Evolutionary conservation across 305 asterid species (phyloP).

Genomic region (Rubia balearica): DNA sequence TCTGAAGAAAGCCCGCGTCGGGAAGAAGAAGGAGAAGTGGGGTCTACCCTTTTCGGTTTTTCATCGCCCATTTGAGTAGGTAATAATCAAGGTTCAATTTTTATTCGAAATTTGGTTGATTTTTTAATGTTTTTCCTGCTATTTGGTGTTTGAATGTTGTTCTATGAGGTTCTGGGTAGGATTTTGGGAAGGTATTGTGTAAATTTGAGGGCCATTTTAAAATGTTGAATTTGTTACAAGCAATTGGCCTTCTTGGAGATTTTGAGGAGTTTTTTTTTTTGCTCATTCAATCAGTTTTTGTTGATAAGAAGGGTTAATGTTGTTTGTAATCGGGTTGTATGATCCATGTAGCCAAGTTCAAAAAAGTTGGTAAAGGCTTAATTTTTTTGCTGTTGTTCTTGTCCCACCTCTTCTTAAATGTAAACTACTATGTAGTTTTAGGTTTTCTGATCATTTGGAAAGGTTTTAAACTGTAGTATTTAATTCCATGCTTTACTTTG

Average conservation of each 20-base stretch:
- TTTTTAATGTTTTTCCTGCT: background rate
- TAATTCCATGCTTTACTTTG: too few relatives aligned
- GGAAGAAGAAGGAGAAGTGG: slow-evolving; percentile 5
- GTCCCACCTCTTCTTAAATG: too few relatives aligned
- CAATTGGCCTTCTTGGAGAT: background rate
- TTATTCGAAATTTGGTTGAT: background rate
- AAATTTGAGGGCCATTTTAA: background rate
- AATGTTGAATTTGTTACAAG: background rate
- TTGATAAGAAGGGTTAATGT: background rate
- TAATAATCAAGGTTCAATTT: background rate
- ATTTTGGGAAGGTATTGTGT: background rate
- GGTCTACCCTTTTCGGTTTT: background rate
- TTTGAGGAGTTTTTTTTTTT: background rate
- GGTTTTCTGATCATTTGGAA: background rate
- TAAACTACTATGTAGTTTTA: background rate
- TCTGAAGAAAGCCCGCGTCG: background rate
- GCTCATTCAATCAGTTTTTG: background rate
- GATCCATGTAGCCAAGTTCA: background rate
- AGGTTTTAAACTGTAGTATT: background rate
- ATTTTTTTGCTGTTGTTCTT: background rate
- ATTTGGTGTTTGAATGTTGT: background rate
- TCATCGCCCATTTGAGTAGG: background rate
- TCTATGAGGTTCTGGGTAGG: background rate
- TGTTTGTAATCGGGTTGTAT: background rate
- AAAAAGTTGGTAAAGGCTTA: background rate